Base-by-base conservation (phyloP, 768 basidiomycete species). In the Amanita pseudoporphyria region DNA sequence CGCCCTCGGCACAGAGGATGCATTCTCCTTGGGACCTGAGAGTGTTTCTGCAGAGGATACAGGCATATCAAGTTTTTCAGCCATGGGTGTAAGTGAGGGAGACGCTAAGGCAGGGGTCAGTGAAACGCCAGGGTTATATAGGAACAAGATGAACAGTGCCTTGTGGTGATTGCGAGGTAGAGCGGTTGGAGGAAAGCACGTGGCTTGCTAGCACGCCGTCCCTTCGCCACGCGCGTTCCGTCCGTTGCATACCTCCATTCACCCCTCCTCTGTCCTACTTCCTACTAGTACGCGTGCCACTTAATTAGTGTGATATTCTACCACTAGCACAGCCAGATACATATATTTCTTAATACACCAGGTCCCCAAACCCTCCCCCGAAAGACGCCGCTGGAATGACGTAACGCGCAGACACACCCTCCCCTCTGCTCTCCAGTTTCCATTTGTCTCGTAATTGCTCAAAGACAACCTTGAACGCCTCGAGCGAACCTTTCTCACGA, bases 401-500 rank as follows among this genome's bases (percentile, higher is more conserved):
- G 24, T 32, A 43, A 14, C 14, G 9, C 3, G 9, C 35, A 3
- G 35, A n/a, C 33, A 4, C 32, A 0, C 19, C n/a, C 14, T 19
- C 55, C 47, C 53, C 53, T 37, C 14, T 54, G 45, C 48, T 56
- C 44, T 82, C 81, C 58, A 87, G 59, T 43, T 78, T 77, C 93
- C 91, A 96, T 18, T 79, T 74, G 26, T 72, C 68, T 53, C 74
- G 71, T 49, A 96, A 62, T 36, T 79, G 72, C 52, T 72, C 77
- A 61, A 78, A 87, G 24, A 91, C 70, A 45, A 78, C 73, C 64
- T 82, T 86, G 70, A 96, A 90, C 24, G 77, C 82, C 19, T 88
- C 87, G 37, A 80, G 70, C 14, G 92, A 84, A 3, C 95, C 95
- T 63, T 83, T 92, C 69, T 96, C 93, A 55, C 88, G 83, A 12